phyloP scores from a whole-genome alignment of 805 yeast genomes.

The Metschnikowia santaceciliae region DNA sequence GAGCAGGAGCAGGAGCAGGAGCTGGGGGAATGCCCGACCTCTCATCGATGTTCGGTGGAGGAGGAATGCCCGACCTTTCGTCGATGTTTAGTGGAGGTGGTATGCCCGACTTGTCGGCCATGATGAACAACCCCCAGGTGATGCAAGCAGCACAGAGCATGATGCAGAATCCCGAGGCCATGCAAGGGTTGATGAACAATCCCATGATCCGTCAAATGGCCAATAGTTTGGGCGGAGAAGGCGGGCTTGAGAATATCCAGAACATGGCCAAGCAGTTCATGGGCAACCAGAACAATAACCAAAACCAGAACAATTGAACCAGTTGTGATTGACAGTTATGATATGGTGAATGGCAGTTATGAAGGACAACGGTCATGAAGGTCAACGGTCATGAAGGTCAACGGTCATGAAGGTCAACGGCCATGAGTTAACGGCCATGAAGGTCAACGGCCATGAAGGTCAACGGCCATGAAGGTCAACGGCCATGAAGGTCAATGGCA shows the following conservation, averaged over 20 bases:
- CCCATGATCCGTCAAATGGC: conserved; percentile 87
- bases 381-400: no score
- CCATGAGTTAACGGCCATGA: no score
- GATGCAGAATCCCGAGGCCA: conserved; percentile 81
- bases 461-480: no score
- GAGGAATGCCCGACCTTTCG: conserved; percentile 63
- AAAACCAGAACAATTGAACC: neutral
- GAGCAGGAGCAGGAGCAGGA: conserved; percentile 38
- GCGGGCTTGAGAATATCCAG: conserved; percentile 52
- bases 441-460: no score
- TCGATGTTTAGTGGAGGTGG: conserved; percentile 51
- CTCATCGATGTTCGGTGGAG: conserved; percentile 64
- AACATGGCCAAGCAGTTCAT: conserved; percentile 64
- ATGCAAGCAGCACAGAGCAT: conserved; percentile 84
- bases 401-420: no score
- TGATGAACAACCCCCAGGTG: conserved; percentile 60
- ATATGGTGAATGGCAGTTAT: no score
- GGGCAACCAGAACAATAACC: conserved; percentile 39
- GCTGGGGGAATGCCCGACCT: conserved; percentile 72
- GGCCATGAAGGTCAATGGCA: no score
- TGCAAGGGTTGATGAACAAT: conserved; percentile 70
- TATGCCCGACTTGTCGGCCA: conserved; percentile 49
- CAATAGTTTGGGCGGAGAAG: conserved; percentile 60
- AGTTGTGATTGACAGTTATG: no score
- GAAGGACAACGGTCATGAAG: no score